These are phyloP conservation scores for Sphaerobolus stellatus DNA, from an alignment of 1,284 basidiomycete genomes.

Conservation along the genomic window DNA sequence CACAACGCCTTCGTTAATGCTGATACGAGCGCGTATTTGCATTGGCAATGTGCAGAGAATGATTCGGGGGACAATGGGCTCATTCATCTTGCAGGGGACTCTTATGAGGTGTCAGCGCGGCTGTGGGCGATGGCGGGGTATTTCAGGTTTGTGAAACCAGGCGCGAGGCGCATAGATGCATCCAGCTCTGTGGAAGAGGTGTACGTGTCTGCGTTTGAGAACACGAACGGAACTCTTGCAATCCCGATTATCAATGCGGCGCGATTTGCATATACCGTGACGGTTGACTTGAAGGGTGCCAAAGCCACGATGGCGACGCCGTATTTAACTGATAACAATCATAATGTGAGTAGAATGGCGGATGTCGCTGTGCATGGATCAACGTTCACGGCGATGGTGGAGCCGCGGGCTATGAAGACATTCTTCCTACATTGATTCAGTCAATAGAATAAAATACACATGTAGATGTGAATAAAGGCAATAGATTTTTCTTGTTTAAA, in stretches of 20 bases:
- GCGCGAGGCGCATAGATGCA: slow-evolving; percentile 21
- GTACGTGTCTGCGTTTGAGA: slow-evolving; percentile 23
- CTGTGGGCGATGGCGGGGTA: slow-evolving; percentile 27
- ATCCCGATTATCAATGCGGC: slow-evolving; percentile 22
- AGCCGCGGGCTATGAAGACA: background rate
- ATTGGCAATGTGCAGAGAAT: slow-evolving; percentile 24
- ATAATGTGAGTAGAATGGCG: background rate
- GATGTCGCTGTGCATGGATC: background rate
- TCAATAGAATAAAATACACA: too few species aligned
- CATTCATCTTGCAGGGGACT: slow-evolving; percentile 18
- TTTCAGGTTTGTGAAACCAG: slow-evolving; percentile 24
- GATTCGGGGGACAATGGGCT: slow-evolving; percentile 20
- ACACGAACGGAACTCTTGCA: slow-evolving; percentile 19
- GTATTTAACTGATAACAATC: slow-evolving; percentile 1
- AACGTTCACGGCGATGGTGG: background rate
- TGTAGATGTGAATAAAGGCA: too few species aligned
- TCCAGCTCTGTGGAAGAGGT: slow-evolving; percentile 15
- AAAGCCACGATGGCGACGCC: background rate
- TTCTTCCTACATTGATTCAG: background rate
- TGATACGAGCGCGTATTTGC: slow-evolving; percentile 20
- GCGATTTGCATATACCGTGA: slow-evolving; percentile 11
- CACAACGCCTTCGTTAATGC: slow-evolving; percentile 23
- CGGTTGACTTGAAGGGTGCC: slow-evolving; percentile 1
- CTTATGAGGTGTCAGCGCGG: slow-evolving; percentile 18
- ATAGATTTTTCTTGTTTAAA: too few species aligned